Evolutionary conservation across 106 monocot species (phyloP).

Genomic region (Ottelia alismoides): DNA sequence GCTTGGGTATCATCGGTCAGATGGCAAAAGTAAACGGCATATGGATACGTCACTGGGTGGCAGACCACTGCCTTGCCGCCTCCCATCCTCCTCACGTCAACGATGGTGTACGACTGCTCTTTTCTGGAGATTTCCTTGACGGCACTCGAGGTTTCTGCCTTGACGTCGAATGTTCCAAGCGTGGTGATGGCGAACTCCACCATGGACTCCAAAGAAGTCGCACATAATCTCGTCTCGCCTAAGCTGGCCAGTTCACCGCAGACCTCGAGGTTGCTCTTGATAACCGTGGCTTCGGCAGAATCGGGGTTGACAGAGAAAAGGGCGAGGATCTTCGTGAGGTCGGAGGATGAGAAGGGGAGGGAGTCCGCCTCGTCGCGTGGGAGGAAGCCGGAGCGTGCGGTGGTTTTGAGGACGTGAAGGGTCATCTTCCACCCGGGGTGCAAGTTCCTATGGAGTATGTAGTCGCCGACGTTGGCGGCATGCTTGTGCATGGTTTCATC

Average conservation of each 20-base stretch:
- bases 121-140: neutral
- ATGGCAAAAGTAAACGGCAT: neutral
- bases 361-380: neutral
- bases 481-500: too few species aligned
- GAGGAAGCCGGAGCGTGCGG: neutral
- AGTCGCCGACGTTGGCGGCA: conserved; percentile 2
- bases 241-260: neutral
- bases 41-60: neutral
- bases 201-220: conserved; percentile 15
- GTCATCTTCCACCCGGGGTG: too few species aligned
- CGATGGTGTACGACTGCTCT: neutral
- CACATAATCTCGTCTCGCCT: conserved; percentile 6
- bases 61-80: neutral
- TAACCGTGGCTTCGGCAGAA: neutral
- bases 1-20: neutral
- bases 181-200: conserved; percentile 3
- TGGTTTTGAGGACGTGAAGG: neutral
- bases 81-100: neutral
- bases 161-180: neutral
- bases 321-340: conserved; percentile 4
- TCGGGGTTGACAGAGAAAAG: conserved; percentile 3
- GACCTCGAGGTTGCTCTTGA: conserved; percentile 5
- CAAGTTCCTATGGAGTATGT: neutral
- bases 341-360: conserved; percentile 10
- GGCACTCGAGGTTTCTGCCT: neutral